Conservation (phyloP, 2,329 filamentous ascomycete genomes). For the Annulohypoxylon truncatum region DNA sequence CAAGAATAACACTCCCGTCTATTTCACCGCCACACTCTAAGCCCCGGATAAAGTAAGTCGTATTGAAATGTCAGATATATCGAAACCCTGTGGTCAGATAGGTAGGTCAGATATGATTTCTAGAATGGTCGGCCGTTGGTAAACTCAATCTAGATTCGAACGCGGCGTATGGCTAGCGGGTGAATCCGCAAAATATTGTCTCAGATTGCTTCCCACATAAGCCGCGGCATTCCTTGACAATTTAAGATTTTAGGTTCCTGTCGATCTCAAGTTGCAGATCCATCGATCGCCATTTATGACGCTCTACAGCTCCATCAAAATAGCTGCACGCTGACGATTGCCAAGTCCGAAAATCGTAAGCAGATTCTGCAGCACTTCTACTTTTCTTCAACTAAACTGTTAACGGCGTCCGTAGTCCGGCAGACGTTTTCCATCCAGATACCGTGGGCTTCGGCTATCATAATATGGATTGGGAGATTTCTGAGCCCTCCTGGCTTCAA, state of each 20-base stretch:
- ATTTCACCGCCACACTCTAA: neutral
- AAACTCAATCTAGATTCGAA: slow-evolving; percentile 8
- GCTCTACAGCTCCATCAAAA: slow-evolving; percentile 12
- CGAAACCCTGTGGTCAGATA: slow-evolving; percentile 2
- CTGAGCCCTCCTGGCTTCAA: slow-evolving; percentile 65
- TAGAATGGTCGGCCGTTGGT: slow-evolving; percentile 6
- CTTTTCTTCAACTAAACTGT: neutral
- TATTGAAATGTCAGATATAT: neutral
- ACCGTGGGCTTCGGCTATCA: slow-evolving; percentile 62
- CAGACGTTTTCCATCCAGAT: slow-evolving; percentile 65
- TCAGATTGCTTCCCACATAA: slow-evolving; percentile 5
- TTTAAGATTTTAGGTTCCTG: slow-evolving; percentile 14
- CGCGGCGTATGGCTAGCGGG: neutral
- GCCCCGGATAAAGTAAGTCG: neutral
- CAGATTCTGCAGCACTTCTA: neutral
- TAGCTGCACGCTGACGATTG: slow-evolving; percentile 11
- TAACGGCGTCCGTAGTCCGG: slow-evolving; percentile 41
- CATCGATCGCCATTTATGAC: slow-evolving; percentile 25
- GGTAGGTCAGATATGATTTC: slow-evolving; percentile 6
- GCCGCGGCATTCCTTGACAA: slow-evolving; percentile 13
- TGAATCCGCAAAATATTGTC: slow-evolving; percentile 7
- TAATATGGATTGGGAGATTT: slow-evolving; percentile 61
- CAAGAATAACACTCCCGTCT: slow-evolving; percentile 7
- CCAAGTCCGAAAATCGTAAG: slow-evolving; percentile 8
- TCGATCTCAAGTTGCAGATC: slow-evolving; percentile 28